Base-by-base conservation (phyloP, 768 basidiomycete genomes). In the Trametes elegans region DNA sequence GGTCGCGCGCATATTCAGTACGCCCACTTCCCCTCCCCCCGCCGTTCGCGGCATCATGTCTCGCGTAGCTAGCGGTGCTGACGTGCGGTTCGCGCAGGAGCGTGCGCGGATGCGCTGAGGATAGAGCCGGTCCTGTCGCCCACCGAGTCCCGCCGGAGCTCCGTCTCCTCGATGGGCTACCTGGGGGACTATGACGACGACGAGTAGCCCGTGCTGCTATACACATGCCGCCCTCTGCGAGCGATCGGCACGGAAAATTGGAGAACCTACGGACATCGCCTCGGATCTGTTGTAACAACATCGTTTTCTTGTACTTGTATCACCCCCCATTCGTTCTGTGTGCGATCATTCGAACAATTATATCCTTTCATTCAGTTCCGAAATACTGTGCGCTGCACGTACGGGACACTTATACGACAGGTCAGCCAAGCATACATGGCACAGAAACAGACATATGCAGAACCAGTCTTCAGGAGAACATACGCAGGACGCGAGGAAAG, bases 1-100 rank as follows among this genome's bases (percentile, higher is more conserved):
- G 23, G 57, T 46, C 31, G 50, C 18, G 39, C 57, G 57, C 32
- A 24, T 58, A n/a, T 49, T 58, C 57, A 47, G 57, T 58, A 41
- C 27, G 57, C 53, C 45, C n/a, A 21, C n/a, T 3, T 27, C 2
- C 26, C n/a, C n/a, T n/a, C n/a, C n/a, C n/a, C n/a, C n/a, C n/a
- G n/a, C n/a, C n/a, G n/a, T 14, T 41, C 11, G 2, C 16, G 23
- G 7, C 9, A 26, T 26, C 23, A 3, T 13, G 13, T 19, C 3
- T 11, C 19, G 36, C 7, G 19, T 6, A 10, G 3, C 2, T 7
- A 16, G 9, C 29, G 24, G 31, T 29, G 36, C 38, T 21, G 16
- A 24, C 13, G 10, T 18, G 9, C n/a, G 6, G 1, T 2, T 44
- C 1, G 23, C 8, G 24, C 26, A 57, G 55, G 26, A 40, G 55